These are phyloP conservation scores for Hansenula sp. DNA, from an alignment of 1,139 yeast genomes.

Conservation along the genomic window DNA sequence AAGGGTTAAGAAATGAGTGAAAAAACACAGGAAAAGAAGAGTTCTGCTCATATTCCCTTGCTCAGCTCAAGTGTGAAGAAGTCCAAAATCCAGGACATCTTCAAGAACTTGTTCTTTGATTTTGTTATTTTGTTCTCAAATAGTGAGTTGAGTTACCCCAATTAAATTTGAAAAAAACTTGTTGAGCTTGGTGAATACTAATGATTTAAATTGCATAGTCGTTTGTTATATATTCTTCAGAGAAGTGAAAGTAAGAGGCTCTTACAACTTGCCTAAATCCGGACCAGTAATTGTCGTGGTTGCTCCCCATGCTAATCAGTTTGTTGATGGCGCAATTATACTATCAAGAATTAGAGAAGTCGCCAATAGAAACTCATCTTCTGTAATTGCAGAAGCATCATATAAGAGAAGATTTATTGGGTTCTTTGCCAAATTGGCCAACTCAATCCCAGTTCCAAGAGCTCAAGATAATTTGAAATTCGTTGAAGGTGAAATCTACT, in stretches of 20 bases:
- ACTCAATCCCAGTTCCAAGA: slow-evolving; percentile 70
- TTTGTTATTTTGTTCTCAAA: slow-evolving; percentile 32
- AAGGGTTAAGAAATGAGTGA: too few species aligned
- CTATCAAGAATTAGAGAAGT: slow-evolving; percentile 46
- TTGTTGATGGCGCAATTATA: slow-evolving; percentile 65
- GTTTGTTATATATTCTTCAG: slow-evolving; percentile 51
- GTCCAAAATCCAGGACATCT: slow-evolving; percentile 3
- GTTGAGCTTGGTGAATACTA: background rate
- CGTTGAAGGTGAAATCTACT: slow-evolving; percentile 43
- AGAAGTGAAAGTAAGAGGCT: slow-evolving; percentile 67
- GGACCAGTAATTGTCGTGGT: slow-evolving; percentile 74
- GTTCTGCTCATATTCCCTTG: slow-evolving; percentile 17
- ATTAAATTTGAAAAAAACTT: background rate
- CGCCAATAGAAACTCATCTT: slow-evolving; percentile 39
- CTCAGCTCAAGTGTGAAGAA: slow-evolving; percentile 2
- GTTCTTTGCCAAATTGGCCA: slow-evolving; percentile 49
- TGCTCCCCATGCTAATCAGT: slow-evolving; percentile 83
- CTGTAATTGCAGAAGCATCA: slow-evolving; percentile 64
- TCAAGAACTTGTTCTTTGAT: slow-evolving; percentile 28
- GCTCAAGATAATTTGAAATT: slow-evolving; percentile 60
- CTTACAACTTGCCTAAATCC: slow-evolving; percentile 57
- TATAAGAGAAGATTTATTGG: slow-evolving; percentile 52
- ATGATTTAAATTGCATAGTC: slow-evolving; percentile 4
- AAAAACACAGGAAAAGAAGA: slow-evolving; percentile 2
- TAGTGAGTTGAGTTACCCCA: slow-evolving; percentile 2